Base-by-base conservation (phyloP, 495 filamentous ascomycete genomes). In the Lasiosphaeriaceae sp. region DNA sequence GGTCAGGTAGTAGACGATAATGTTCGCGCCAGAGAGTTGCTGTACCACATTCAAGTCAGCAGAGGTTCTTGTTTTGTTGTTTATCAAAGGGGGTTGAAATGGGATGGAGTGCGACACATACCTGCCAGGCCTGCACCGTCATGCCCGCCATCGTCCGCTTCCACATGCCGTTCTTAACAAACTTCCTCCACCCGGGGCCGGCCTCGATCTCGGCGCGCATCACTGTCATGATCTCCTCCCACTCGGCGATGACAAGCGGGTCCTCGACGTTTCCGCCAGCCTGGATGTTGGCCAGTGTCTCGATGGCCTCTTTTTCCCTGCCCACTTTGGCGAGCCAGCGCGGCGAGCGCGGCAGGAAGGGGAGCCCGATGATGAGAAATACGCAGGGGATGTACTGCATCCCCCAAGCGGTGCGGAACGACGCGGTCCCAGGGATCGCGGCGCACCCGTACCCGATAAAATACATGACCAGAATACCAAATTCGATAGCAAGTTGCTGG, bases 401-500 rank as follows among this genome's bases (percentile, higher is more conserved):
- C 29, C 84, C 87, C 87, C 86, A 90, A 17, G 86, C 84, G 2
- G 84, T 86, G 5, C 86, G 78, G 75, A 90, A 90, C 1, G 85
- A 84, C 11, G 84, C 80, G 0, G 80, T 63, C 2, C 86, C 86
- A 2, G 68, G 55, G 26, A 86, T 85, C 62, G 80, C 83, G 9
- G 76, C 78, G 65, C 86, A 90, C 50, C 69, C 74, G 49, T 75
- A 77, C 20, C 72, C 69, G 49, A 75, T 69, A 21, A 74, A 72
- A 62, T 74, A 73, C 71, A 73, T 70, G 59, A 77, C 73, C 39
- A 83, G 59, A 54, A 82, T 81, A 48, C 86, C 86, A 77, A 83
- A 87, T 74, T 88, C 86, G 49, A 92, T 90, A 22, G 88, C 85
- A 60, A 86, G 80, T 69, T 90, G 88, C 60, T 90, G 87, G 56